phyloP scores from a whole-genome alignment of 306 rosid species.

The Quercus suber region DNA sequence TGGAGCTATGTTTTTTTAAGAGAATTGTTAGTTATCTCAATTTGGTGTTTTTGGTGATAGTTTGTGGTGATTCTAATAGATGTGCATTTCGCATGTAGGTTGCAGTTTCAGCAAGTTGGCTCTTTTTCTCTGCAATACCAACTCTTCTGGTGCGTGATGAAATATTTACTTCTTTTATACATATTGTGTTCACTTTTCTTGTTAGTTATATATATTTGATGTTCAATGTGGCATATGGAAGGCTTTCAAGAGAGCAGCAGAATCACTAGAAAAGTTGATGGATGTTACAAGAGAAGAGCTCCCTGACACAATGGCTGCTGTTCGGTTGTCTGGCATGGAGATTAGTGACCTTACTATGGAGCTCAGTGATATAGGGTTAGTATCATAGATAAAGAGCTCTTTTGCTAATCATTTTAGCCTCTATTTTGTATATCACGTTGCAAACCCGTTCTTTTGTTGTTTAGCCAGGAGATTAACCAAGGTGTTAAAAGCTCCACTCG shows the following conservation, averaged over 20 bases:
- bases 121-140: constrained; percentile 85
- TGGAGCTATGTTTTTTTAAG: not conserved
- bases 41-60: not conserved
- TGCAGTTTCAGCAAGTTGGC: constrained; percentile 79
- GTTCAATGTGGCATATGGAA: constrained; percentile 21
- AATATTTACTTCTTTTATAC: not conserved
- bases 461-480: constrained; percentile 80
- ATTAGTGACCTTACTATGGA: constrained; percentile 82
- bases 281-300: constrained; percentile 86
- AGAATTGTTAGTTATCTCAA: not conserved
- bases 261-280: constrained; percentile 86
- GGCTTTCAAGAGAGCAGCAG: constrained; percentile 94
- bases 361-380: constrained; percentile 81
- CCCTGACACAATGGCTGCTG: constrained; percentile 86
- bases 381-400: not conserved
- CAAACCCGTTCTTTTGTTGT: constrained; percentile 5
- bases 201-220: not conserved
- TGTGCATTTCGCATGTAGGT: constrained; percentile 35
- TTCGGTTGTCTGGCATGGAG: constrained; percentile 95
- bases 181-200: not conserved
- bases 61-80: not conserved
- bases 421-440: not conserved
- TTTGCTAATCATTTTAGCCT: not conserved
- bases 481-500: constrained; percentile 88
- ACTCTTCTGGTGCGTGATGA: constrained; percentile 70